phyloP scores from a whole-genome alignment of 768 basidiomycete genomes.

The Tephrocybe sp. region DNA sequence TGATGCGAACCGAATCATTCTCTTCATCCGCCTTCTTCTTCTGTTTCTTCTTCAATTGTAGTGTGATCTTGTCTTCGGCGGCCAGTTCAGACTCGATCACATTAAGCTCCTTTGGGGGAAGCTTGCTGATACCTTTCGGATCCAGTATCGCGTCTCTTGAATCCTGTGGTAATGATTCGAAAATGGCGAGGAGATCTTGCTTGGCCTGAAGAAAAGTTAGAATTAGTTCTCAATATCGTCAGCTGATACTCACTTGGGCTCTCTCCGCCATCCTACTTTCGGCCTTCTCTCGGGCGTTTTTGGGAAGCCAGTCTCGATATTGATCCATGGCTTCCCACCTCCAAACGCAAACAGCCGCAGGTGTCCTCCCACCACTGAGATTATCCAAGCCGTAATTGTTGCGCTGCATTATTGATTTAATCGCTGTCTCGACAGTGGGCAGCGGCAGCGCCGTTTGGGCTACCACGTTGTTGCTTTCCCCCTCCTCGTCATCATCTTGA shows the following conservation, averaged over 20 bases:
- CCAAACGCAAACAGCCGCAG: slow-evolving; percentile 74
- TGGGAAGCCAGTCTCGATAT: slow-evolving; percentile 64
- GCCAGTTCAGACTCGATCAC: slow-evolving; percentile 24
- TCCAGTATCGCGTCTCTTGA: slow-evolving; percentile 59
- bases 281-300: slow-evolving; percentile 61
- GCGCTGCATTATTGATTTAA: slow-evolving; percentile 62
- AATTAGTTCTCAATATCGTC: neutral
- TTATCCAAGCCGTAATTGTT: slow-evolving; percentile 81
- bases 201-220: slow-evolving; percentile 50
- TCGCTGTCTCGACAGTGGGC: slow-evolving; percentile 61
- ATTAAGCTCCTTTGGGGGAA: slow-evolving; percentile 34
- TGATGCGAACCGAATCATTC: slow-evolving; percentile 36
- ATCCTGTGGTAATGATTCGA: slow-evolving; percentile 55
- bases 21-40: slow-evolving; percentile 37
- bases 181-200: slow-evolving; percentile 50
- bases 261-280: slow-evolving; percentile 65
- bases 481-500: slow-evolving; percentile 55
- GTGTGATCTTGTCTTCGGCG: slow-evolving; percentile 22
- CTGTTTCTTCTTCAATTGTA: slow-evolving; percentile 32
- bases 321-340: slow-evolving; percentile 80
- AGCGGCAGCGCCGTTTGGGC: slow-evolving; percentile 43
- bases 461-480: slow-evolving; percentile 31
- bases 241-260: slow-evolving; percentile 47
- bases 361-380: slow-evolving; percentile 47
- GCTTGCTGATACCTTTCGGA: slow-evolving; percentile 40